Percentiles rank a stretch among this genome's conserved stretches.
Evolutionary conservation across 192 early-diverging fungal genomes (phyloP).

Genomic region (Backusella sp.): DNA sequence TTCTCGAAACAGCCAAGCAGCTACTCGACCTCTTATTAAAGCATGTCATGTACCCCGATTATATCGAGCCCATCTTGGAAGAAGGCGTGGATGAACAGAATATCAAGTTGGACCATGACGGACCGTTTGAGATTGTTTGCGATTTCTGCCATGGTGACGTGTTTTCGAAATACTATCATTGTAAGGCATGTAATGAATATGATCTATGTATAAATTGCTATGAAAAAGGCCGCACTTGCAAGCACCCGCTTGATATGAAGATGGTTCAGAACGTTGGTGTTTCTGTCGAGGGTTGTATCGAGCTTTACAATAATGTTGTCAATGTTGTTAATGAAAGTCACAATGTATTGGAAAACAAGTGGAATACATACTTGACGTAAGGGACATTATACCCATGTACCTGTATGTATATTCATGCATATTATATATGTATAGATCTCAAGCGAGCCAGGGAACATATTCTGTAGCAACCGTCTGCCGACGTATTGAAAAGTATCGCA

Average conservation of each 20-base stretch:
- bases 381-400: not conserved
- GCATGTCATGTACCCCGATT: slow-evolving; percentile 12
- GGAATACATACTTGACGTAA: not conserved
- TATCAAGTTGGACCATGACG: not conserved
- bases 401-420: not conserved
- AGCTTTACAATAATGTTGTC: slow-evolving; percentile 13
- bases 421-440: not conserved
- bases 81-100: not conserved
- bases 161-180: slow-evolving; percentile 22
- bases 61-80: slow-evolving; percentile 4
- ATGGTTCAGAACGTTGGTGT: slow-evolving; percentile 6
- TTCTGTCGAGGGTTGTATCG: not conserved
- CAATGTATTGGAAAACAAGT: not conserved
- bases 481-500: slow-evolving; percentile 19
- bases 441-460: not conserved
- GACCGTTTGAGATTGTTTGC: not conserved
- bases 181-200: slow-evolving; percentile 10
- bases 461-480: slow-evolving; percentile 20
- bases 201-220: slow-evolving; percentile 32
- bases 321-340: not conserved
- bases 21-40: slow-evolving; percentile 12
- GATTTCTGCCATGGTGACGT: slow-evolving; percentile 32
- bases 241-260: not conserved
- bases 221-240: slow-evolving; percentile 17
- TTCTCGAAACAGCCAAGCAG: not conserved